phyloP scores from a whole-genome alignment of 2,329 filamentous ascomycete species.

The Cordyceps fumosorosea region DNA sequence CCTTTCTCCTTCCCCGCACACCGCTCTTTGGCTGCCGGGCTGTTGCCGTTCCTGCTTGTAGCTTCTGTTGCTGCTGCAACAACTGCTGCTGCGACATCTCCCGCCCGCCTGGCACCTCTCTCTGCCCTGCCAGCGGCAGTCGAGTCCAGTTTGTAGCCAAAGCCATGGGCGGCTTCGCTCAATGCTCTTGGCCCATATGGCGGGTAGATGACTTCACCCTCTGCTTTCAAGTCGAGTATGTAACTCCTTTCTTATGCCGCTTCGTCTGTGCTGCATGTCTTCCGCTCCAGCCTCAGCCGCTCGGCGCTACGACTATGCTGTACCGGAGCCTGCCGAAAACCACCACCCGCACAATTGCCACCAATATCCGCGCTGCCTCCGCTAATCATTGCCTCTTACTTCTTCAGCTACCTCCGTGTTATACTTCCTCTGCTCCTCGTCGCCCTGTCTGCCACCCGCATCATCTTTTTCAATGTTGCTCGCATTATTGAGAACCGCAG shows the following conservation, averaged over 20 bases:
- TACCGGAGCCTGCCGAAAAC: not conserved
- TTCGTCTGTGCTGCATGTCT: not conserved
- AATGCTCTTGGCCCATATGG: slow-evolving; percentile 55
- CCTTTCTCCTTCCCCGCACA: not conserved
- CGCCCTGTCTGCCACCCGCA: not conserved
- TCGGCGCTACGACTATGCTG: not conserved
- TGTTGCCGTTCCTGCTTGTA: too few species aligned
- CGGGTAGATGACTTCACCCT: slow-evolving; percentile 55
- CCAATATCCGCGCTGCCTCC: not conserved
- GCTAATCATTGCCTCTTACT: not conserved
- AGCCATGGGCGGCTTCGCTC: slow-evolving; percentile 42
- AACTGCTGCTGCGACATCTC: not conserved
- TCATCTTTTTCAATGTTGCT: slow-evolving; percentile 5
- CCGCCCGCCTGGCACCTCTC: not conserved
- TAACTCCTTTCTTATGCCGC: not conserved
- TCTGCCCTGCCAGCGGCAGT: slow-evolving; percentile 1
- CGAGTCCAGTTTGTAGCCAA: not conserved
- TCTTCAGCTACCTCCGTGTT: slow-evolving; percentile 26
- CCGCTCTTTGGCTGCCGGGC: not conserved
- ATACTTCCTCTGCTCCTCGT: slow-evolving; percentile 1
- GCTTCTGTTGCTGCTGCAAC: too few species aligned
- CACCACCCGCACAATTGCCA: too few species aligned
- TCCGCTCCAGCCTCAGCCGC: not conserved
- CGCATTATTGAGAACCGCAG: not conserved
- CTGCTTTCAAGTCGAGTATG: slow-evolving; percentile 39